A percentile compares a stretch with the other conserved stretches of the same genome.
These are phyloP conservation scores for Stylonectria norvegica DNA, from an alignment of 2,329 filamentous ascomycete species.

Conservation along the genomic window DNA sequence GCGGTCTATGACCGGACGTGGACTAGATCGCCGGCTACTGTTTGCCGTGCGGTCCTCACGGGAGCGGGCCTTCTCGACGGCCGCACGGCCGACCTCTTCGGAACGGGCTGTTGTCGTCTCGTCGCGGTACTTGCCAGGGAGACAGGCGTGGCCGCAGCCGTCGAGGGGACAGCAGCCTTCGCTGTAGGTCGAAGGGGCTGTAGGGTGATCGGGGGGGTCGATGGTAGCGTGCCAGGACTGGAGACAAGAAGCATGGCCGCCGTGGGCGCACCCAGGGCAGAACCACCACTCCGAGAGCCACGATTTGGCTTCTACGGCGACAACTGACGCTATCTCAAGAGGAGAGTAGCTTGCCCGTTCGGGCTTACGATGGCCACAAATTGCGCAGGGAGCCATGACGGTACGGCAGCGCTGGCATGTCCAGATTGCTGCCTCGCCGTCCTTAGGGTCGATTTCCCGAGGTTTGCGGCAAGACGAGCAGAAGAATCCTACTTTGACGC, in stretches of 20 bases:
- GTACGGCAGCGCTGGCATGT: conserved; percentile 54
- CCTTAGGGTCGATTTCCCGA: conserved; percentile 48
- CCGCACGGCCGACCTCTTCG: conserved; percentile 51
- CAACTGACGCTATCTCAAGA: conserved; percentile 27
- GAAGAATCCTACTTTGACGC: conserved; percentile 50
- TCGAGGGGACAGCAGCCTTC: conserved; percentile 63
- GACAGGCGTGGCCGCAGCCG: conserved; percentile 61
- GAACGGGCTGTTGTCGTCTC: conserved; percentile 43
- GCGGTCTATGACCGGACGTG: conserved; percentile 22
- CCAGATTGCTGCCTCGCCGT: conserved; percentile 48
- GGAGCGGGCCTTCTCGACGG: conserved; percentile 37
- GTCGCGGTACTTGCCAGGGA: conserved; percentile 54
- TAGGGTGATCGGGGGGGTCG: conserved; percentile 13
- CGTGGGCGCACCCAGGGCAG: conserved; percentile 60
- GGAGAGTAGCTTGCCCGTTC: conserved; percentile 41
- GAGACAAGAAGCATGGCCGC: conserved; percentile 59
- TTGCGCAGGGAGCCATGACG: conserved; percentile 54
- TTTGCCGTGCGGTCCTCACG: conserved; percentile 22
- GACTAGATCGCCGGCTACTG: conserved; percentile 29
- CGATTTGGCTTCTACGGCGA: conserved; percentile 16
- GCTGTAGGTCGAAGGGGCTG: conserved; percentile 34
- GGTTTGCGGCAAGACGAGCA: conserved; percentile 57
- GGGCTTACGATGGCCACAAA: conserved; percentile 54
- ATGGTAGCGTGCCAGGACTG: conserved; percentile 53
- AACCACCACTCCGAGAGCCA: conserved; percentile 56